These are phyloP conservation scores for Ophiorrhiza pumila DNA, from an alignment of 257 asterid genomes.

Conservation along the genomic window DNA sequence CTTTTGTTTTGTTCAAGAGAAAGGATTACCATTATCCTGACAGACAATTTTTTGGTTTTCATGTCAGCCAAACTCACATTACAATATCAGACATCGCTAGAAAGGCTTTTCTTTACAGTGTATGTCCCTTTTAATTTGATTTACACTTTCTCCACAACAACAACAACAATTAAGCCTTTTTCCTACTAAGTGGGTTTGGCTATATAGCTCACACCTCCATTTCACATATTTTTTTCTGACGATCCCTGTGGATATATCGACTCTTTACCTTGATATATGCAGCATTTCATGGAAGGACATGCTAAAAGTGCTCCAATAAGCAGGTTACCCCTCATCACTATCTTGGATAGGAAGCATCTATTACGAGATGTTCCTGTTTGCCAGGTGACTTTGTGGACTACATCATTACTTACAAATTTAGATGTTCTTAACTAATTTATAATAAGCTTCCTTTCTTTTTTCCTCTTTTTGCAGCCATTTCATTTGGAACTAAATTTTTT, in stretches of 20 bases:
- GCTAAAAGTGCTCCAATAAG: constrained; percentile 95
- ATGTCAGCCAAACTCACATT: constrained; percentile 81
- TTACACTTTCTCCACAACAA: neutral
- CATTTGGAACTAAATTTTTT: constrained; percentile 95
- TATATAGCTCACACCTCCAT: too few species aligned
- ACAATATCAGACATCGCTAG: constrained; percentile 96
- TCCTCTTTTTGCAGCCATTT: constrained; percentile 58
- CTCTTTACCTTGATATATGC: constrained; percentile 25
- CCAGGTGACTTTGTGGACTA: constrained; percentile 53
- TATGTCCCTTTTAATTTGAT: constrained; percentile 37
- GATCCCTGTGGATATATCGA: neutral
- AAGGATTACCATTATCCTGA: constrained; percentile 4
- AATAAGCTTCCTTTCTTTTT: constrained; percentile 15
- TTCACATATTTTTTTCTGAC: neutral
- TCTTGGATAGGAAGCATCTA: constrained; percentile 67
- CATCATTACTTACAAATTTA: neutral
- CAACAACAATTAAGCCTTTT: too few species aligned
- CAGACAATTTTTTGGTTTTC: constrained; percentile 27
- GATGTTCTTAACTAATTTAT: constrained; percentile 25
- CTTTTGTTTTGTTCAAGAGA: neutral
- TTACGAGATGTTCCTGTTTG: constrained; percentile 80
- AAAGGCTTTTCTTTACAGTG: constrained; percentile 98
- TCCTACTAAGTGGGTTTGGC: too few species aligned
- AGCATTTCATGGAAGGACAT: constrained; percentile 99
- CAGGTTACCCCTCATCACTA: constrained; percentile 82